Evolutionary conservation across 805 yeast genomes (phyloP).

Genomic region (Lipomyces chichibuensis): DNA sequence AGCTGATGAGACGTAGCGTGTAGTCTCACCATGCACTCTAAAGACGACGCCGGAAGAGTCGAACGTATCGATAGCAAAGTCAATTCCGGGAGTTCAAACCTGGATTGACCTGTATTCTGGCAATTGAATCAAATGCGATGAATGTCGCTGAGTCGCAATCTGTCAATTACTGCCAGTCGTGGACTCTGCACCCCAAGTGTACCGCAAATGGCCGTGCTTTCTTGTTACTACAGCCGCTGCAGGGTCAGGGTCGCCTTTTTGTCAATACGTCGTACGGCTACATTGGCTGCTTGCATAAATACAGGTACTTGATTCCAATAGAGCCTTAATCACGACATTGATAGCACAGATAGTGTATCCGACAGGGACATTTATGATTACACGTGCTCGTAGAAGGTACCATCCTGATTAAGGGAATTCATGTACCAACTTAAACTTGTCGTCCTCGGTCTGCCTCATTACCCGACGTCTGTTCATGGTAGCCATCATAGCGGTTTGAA

Average conservation of each 20-base stretch:
- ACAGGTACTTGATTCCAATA: neutral
- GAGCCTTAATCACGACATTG: neutral
- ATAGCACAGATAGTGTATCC: neutral
- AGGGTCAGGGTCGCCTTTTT: neutral
- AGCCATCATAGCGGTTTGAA: neutral
- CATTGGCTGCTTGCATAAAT: neutral
- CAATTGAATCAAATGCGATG: neutral
- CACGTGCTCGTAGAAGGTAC: neutral
- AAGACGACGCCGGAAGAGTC: neutral
- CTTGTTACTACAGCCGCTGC: neutral
- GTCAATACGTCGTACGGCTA: too few species aligned
- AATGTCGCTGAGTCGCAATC: neutral
- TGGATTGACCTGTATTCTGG: neutral
- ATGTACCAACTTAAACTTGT: neutral
- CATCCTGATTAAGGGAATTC: neutral
- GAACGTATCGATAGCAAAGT: neutral
- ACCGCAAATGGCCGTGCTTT: too few species aligned
- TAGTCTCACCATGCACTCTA: neutral
- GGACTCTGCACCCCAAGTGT: too few species aligned
- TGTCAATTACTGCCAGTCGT: too few species aligned
- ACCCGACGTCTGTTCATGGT: neutral
- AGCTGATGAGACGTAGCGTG: neutral
- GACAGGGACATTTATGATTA: neutral
- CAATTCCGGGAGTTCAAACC: neutral
- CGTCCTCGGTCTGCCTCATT: neutral